Base-by-base conservation (phyloP, 345 rosid species). In the Dipteronia sinensis region DNA sequence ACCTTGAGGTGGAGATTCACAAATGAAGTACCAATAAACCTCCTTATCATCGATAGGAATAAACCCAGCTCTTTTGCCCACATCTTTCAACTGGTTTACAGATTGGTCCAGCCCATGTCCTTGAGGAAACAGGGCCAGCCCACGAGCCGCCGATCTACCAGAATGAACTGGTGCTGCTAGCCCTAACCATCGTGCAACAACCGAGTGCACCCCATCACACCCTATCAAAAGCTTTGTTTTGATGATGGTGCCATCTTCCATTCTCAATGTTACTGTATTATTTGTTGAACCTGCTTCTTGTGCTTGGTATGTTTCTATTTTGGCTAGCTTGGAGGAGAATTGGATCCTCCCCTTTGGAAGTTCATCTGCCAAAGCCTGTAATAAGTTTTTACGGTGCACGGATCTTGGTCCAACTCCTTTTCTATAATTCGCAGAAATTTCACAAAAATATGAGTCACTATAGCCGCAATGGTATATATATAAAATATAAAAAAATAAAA, bases 141-240 rank as follows among this genome's bases (percentile, higher is more conserved):
- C 85, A 3, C 82, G 78, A 11, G 80, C 81, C 0, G 78, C 86
- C 0, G 47, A 75, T 76, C 86, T 67, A 6, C 88, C 86, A 0
- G 85, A 77, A 46, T 81, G 69, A 47, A 70, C 68, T 7, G 80
- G 77, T 19, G 29, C 53, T 2, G 83, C 13, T 1, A 87, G 85
- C 29, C 86, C 86, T n/a, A 85, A 44, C 86, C 79, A 82, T 0
- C 34, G 38, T 19, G 88, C 85, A 42, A 78, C 82, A 12, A 44
- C 34, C 4, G 82, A 83, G 69, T 75, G 76, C 64, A 79, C n/a
- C n/a, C n/a, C n/a, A n/a, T n/a, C n/a, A n/a, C n/a, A n/a, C n/a
- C n/a, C n/a, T n/a, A n/a, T n/a, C 68, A 84, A 53, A 59, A 80
- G 84, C 88, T 82, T 83, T 1, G 88, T 59, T 69, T 77, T 82